phyloP scores from a whole-genome alignment of 2,329 filamentous ascomycete genomes.

The Erysiphe pulchra region DNA sequence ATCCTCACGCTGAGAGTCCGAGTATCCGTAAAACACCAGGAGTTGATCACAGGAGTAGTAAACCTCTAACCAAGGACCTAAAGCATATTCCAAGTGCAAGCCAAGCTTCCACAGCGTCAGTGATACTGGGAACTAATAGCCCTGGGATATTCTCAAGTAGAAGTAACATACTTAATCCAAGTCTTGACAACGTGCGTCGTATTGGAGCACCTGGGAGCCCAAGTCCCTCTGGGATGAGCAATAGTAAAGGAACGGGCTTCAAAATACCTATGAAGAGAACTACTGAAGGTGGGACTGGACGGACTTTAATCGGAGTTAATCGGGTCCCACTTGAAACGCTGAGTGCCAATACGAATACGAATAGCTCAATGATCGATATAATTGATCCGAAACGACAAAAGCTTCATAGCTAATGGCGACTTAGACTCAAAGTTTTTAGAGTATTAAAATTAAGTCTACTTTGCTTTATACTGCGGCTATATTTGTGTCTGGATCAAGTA shows the following conservation, averaged over 20 bases:
- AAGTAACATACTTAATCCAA: slow-evolving; percentile 24
- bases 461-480: too few species aligned
- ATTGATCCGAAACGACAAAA: slow-evolving; percentile 13
- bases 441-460: too few species aligned
- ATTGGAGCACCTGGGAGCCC: slow-evolving; percentile 30
- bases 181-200: slow-evolving; percentile 25
- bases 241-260: neutral
- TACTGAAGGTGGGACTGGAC: slow-evolving; percentile 2
- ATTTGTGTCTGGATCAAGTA: too few species aligned
- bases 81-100: slow-evolving; percentile 21
- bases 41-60: slow-evolving; percentile 52
- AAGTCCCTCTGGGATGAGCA: slow-evolving; percentile 17
- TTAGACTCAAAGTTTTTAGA: too few species aligned
- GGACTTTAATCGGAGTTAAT: slow-evolving; percentile 8
- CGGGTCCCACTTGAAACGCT: neutral
- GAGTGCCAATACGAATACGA: neutral
- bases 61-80: slow-evolving; percentile 35
- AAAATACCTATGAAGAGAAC: slow-evolving; percentile 16
- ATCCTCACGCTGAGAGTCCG: slow-evolving; percentile 52
- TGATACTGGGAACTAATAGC: neutral
- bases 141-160: slow-evolving; percentile 5
- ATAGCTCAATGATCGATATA: slow-evolving; percentile 1
- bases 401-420: neutral
- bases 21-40: slow-evolving; percentile 77
- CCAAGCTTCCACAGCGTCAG: slow-evolving; percentile 6